Evolutionary conservation across 306 rosid species (phyloP).

Genomic region (Gastrolobium villosum): DNA sequence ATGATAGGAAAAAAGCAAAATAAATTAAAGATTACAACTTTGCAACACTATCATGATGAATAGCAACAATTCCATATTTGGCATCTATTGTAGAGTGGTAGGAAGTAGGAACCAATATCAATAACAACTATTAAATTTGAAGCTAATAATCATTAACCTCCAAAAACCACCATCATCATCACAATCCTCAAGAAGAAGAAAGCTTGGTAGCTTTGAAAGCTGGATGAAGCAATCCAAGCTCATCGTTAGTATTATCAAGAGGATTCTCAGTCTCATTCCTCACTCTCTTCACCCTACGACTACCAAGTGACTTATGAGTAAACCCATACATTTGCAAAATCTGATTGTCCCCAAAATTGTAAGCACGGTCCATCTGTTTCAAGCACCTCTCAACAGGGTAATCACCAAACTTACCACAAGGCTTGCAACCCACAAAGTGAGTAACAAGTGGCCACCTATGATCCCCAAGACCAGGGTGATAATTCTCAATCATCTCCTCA

Average conservation of each 20-base stretch:
- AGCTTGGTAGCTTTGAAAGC: slow-evolving; percentile 72
- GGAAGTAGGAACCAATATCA: slow-evolving; percentile 13
- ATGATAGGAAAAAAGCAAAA: not conserved
- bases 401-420: slow-evolving; percentile 86
- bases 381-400: slow-evolving; percentile 83
- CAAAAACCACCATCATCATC: not conserved
- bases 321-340: slow-evolving; percentile 83
- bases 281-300: slow-evolving; percentile 72
- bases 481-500: slow-evolving; percentile 82
- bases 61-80: slow-evolving; percentile 30
- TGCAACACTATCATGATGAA: slow-evolving; percentile 33
- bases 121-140: not conserved
- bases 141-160: slow-evolving; percentile 4
- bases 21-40: slow-evolving; percentile 43
- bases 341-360: slow-evolving; percentile 85
- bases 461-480: slow-evolving; percentile 84
- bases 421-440: slow-evolving; percentile 91
- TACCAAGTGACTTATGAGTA: slow-evolving; percentile 66
- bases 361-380: slow-evolving; percentile 91
- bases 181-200: slow-evolving; percentile 42
- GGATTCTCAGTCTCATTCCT: slow-evolving; percentile 73
- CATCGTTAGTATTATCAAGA: slow-evolving; percentile 69
- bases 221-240: slow-evolving; percentile 85
- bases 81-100: slow-evolving; percentile 21
- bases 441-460: slow-evolving; percentile 93